Percentiles rank a stretch among this genome's conserved stretches.
phyloP scores from a whole-genome alignment of 2,329 filamentous ascomycete genomes.

The Colletotrichum theobromicola region DNA sequence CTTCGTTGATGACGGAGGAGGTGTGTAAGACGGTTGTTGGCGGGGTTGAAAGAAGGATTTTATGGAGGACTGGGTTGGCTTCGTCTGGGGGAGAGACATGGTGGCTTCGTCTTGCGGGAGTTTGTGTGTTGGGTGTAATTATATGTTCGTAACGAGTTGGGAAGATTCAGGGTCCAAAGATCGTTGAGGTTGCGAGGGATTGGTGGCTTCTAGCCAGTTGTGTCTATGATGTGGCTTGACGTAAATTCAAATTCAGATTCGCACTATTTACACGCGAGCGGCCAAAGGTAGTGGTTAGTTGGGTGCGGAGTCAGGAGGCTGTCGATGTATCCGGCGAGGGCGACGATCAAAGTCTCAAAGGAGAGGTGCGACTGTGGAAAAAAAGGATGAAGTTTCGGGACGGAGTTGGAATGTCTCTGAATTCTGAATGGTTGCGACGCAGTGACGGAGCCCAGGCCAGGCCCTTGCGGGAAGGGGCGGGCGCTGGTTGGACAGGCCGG shows the following conservation, averaged over 20 bases:
- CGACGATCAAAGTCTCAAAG: not conserved
- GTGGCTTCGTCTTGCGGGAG: constrained; percentile 35
- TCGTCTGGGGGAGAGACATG: constrained; percentile 46
- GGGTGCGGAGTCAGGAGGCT: not conserved
- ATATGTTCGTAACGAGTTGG: not conserved
- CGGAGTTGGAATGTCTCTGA: constrained; percentile 9
- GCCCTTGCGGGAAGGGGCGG: not conserved
- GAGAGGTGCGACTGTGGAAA: not conserved
- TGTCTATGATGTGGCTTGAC: not conserved
- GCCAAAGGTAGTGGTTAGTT: not conserved
- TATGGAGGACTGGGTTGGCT: constrained; percentile 59
- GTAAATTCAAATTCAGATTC: not conserved
- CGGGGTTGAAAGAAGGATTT: constrained; percentile 65
- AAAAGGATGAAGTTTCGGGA: not conserved
- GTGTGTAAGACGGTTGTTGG: constrained; percentile 46
- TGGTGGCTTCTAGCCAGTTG: not conserved
- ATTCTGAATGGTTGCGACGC: constrained; percentile 10
- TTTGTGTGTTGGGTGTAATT: not conserved
- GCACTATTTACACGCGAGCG: not conserved
- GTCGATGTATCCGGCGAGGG: constrained; percentile 11
- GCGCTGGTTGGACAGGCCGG: not conserved
- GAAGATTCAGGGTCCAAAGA: not conserved
- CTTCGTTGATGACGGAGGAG: constrained; percentile 39
- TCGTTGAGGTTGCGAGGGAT: not conserved
- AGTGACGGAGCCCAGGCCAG: not conserved